Conservation (phyloP, 2,329 filamentous ascomycete genomes). For the Cadophora sp. region DNA sequence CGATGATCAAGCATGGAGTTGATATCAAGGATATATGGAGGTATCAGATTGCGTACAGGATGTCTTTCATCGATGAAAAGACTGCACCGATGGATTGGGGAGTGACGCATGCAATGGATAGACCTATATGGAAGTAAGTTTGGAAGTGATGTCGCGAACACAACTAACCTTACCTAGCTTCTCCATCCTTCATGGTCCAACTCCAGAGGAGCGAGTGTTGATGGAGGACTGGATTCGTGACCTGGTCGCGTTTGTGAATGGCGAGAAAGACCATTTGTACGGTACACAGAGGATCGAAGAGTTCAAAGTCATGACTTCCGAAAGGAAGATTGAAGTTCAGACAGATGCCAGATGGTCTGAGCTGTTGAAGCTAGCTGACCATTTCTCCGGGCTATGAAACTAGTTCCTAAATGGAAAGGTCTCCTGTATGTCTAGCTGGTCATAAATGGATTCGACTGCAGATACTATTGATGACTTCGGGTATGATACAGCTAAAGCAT, state of each 20-base stretch:
- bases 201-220: constrained; percentile 42
- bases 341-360: constrained; percentile 47
- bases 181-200: constrained; percentile 49
- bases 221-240: constrained; percentile 50
- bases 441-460: too few relatives aligned
- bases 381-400: constrained; percentile 37
- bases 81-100: constrained; percentile 47
- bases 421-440: neutral
- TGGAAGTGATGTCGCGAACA: neutral
- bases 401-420: neutral
- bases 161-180: constrained; percentile 40
- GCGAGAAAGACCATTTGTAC: constrained; percentile 42
- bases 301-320: constrained; percentile 46
- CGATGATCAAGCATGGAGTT: constrained; percentile 45
- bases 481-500: too few relatives aligned
- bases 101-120: constrained; percentile 50
- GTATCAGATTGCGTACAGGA: constrained; percentile 50
- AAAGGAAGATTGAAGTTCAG: constrained; percentile 45
- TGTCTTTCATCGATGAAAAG: constrained; percentile 51
- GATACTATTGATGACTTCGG: neutral
- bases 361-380: constrained; percentile 41
- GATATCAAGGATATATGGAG: constrained; percentile 48
- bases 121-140: constrained; percentile 52
- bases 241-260: constrained; percentile 48
- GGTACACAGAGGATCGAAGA: constrained; percentile 47